Evolutionary conservation across 768 basidiomycete species (phyloP), one percentile per base, ranked within the genome.

Genomic region (Russula earlei): DNA sequence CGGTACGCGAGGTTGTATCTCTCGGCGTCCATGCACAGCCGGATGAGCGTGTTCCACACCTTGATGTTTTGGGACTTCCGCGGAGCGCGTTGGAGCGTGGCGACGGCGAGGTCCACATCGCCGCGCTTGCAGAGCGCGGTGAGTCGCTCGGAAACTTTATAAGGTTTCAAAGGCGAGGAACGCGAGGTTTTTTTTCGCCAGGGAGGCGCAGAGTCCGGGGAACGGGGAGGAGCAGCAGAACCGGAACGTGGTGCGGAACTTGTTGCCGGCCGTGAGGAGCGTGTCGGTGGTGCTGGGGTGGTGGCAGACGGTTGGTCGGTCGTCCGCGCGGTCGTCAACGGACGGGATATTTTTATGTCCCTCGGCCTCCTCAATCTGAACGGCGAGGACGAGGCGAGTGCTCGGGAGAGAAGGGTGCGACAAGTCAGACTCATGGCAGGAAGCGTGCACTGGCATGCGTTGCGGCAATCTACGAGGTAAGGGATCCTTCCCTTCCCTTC

Each of bases 11-110:
- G 68, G 36, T 81, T 76, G 64, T 74, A 84, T 41, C 77, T 76
- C 56, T 75, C 69, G 17, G 69, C 77, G 38, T 79, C 75, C 72
- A 87, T 71, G 46, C 78, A 77, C 50, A 82, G 76, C 71, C 77
- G 80, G 37, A 92, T 83, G 62, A 91, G 67, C 3, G 83, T 87
- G 61, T 90, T 90, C 90, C 90, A 92, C 7, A 85, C 82, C 11
- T 77, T 74, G 1, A 79, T 72, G 61, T 89, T 91, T 64, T 87
- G 85, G 0, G 87, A 83, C 61, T 84, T 85, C 46, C 79, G 71
- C 22, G 90, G 87, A 19, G 82, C 72, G 37, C 76, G 80, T 64
- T 84, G 79, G n/a, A 92, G 74, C 69, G 82, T 77, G 24, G 72
- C 66, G 4, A 87, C 74, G 0, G 90, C 90, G 3, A 74, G 75